Conservation (phyloP, 352 stramenopile species). For the Globisporangium nunn region DNA sequence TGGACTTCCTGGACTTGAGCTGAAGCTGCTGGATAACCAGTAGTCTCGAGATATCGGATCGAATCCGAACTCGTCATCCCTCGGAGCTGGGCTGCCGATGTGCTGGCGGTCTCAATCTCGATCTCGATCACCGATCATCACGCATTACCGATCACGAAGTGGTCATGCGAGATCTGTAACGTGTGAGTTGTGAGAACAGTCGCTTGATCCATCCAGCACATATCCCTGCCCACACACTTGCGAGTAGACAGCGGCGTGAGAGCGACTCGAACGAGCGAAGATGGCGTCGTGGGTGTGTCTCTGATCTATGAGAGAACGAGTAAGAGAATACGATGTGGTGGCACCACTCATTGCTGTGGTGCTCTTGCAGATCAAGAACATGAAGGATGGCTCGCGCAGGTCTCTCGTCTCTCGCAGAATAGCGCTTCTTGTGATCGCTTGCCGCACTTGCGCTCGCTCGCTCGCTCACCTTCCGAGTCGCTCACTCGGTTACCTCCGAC, state of each 20-base stretch:
- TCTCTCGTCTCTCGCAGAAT: background rate
- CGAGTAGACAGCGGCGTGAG: background rate
- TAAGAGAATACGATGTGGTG: background rate
- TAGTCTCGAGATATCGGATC: background rate
- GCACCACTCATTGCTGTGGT: background rate
- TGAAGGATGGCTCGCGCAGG: conserved; percentile 72
- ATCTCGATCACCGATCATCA: no score
- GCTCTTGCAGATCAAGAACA: conserved; percentile 45
- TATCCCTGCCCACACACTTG: background rate
- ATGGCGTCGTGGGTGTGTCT: conserved; percentile 3
- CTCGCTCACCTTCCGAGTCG: background rate
- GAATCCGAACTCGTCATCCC: no score
- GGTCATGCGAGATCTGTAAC: background rate
- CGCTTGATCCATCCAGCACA: background rate
- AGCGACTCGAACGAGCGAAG: background rate
- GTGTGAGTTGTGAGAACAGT: background rate
- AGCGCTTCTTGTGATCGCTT: background rate
- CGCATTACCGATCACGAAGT: no score
- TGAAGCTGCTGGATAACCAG: background rate
- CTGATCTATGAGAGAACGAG: background rate
- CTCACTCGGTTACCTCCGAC: background rate
- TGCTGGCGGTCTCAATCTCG: no score
- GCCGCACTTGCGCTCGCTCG: background rate
- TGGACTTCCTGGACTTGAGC: background rate
- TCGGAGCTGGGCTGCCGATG: no score